These are phyloP conservation scores for Aspergillus coremiiformis DNA, from an alignment of 495 filamentous ascomycete species.

Conservation along the genomic window DNA sequence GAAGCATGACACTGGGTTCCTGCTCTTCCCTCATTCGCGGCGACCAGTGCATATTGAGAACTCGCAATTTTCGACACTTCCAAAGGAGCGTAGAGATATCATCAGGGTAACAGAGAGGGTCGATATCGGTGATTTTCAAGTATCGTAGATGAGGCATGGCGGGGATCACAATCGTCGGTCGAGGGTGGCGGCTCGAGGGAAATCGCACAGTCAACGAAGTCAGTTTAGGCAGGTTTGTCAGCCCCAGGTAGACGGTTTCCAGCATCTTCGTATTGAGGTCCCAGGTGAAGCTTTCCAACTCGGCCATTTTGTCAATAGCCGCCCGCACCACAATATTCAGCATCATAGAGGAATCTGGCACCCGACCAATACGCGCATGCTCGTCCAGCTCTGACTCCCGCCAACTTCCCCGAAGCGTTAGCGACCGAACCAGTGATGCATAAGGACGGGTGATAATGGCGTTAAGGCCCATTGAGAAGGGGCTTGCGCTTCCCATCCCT, in stretches of 20 bases:
- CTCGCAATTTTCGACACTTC: constrained; percentile 44
- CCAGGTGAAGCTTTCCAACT: constrained; percentile 53
- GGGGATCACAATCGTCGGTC: constrained; percentile 51
- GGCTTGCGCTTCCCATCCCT: constrained; percentile 53
- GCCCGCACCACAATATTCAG: constrained; percentile 52
- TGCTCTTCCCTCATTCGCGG: constrained; percentile 54
- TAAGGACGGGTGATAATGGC: constrained; percentile 50
- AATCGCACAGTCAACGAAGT: constrained; percentile 50
- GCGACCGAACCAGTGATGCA: constrained; percentile 44
- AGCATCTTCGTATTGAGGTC: constrained; percentile 57
- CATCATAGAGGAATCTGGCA: constrained; percentile 59
- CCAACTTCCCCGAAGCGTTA: constrained; percentile 51
- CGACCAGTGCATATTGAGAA: constrained; percentile 52
- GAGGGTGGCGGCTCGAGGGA: constrained; percentile 47
- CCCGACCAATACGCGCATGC: constrained; percentile 47
- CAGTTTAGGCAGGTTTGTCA: constrained; percentile 42
- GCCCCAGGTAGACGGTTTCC: constrained; percentile 49
- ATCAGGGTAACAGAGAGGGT: constrained; percentile 59
- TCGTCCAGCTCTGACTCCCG: constrained; percentile 51
- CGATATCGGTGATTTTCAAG: constrained; percentile 51
- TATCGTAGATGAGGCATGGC: constrained; percentile 47
- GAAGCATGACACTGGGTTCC: constrained; percentile 48
- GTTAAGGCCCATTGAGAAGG: constrained; percentile 57
- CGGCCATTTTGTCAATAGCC: constrained; percentile 51
- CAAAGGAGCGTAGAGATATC: constrained; percentile 52